Conservation (phyloP, 805 yeast species). For the Ogataea paradorogensis region DNA sequence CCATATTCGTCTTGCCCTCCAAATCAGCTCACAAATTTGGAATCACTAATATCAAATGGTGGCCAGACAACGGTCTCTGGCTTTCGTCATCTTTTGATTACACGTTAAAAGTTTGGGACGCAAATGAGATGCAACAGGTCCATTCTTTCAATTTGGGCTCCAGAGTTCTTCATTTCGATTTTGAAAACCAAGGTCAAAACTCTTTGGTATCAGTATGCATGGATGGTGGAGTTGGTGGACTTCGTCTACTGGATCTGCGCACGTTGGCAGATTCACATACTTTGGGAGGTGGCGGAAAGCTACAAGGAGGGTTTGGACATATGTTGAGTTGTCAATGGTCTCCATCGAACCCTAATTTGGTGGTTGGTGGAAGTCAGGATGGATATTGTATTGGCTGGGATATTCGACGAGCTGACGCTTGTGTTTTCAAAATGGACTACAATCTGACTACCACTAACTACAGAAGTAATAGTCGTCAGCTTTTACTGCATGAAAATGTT, state of each 20-base stretch:
- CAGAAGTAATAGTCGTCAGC: conserved; percentile 20
- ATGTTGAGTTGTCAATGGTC: conserved; percentile 52
- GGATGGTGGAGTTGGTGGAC: conserved; percentile 44
- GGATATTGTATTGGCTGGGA: conserved; percentile 89
- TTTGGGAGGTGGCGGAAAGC: conserved; percentile 37
- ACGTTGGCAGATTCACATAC: conserved; percentile 73
- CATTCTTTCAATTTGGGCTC: conserved; percentile 62
- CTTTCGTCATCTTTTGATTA: conserved; percentile 78
- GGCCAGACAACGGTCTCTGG: conserved; percentile 92
- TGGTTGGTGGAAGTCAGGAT: conserved; percentile 79
- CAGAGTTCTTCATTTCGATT: conserved; percentile 65
- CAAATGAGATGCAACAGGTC: conserved; percentile 60
- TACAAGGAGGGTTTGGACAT: conserved; percentile 30
- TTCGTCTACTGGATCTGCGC: conserved; percentile 67
- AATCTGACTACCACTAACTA: conserved; percentile 24
- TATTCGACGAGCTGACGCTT: conserved; percentile 62
- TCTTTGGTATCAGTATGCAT: conserved; percentile 70
- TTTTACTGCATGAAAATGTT: conserved; percentile 21
- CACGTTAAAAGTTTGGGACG: conserved; percentile 77
- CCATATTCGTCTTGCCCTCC: conserved; percentile 27
- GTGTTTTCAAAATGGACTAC: conserved; percentile 61
- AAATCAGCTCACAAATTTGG: conserved; percentile 63
- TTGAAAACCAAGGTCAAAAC: conserved; percentile 43
- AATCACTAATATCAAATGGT: conserved; percentile 75
- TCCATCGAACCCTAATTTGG: conserved; percentile 55